Conservation (phyloP, 805 yeast species). For the Saccharomycopsis fibuligera region DNA sequence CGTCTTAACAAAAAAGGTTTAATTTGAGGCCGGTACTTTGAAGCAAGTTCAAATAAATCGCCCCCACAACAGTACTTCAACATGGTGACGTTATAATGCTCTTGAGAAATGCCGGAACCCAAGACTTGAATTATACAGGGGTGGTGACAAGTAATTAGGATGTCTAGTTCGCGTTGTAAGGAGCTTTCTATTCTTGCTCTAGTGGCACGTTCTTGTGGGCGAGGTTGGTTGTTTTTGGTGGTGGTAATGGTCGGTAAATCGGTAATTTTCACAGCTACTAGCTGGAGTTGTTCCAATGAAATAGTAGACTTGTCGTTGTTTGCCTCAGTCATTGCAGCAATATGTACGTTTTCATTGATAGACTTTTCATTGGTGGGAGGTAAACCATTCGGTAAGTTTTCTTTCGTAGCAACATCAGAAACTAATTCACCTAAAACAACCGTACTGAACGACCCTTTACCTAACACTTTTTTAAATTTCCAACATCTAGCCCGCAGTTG, state of each 20-base stretch:
- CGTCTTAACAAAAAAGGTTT: slow-evolving; percentile 47
- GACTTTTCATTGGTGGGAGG: no score
- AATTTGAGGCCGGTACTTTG: slow-evolving; percentile 36
- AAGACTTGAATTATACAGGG: slow-evolving; percentile 64
- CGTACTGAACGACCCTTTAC: slow-evolving; percentile 63
- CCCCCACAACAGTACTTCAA: slow-evolving; percentile 81
- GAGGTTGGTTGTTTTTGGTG: slow-evolving; percentile 30
- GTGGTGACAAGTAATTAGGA: slow-evolving; percentile 51
- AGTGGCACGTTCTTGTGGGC: background rate
- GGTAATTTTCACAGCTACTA: slow-evolving; percentile 69
- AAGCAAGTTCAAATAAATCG: slow-evolving; percentile 64
- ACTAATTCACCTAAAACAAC: slow-evolving; percentile 44
- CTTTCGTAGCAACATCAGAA: background rate
- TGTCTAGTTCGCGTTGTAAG: slow-evolving; percentile 63
- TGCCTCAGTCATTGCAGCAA: no score
- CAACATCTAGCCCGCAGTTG: no score
- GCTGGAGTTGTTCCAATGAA: slow-evolving; percentile 18
- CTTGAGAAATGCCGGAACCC: slow-evolving; percentile 36
- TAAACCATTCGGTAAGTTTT: no score
- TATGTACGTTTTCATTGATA: no score
- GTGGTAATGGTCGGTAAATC: slow-evolving; percentile 29
- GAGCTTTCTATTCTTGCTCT: slow-evolving; percentile 48
- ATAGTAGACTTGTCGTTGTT: slow-evolving; percentile 13
- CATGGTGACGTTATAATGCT: slow-evolving; percentile 26
- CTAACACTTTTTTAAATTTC: slow-evolving; percentile 40